Percentiles rank a stretch among this genome's conserved stretches.
Conservation (phyloP, 2,329 filamentous ascomycete species). For the Cladosporium sp. region DNA sequence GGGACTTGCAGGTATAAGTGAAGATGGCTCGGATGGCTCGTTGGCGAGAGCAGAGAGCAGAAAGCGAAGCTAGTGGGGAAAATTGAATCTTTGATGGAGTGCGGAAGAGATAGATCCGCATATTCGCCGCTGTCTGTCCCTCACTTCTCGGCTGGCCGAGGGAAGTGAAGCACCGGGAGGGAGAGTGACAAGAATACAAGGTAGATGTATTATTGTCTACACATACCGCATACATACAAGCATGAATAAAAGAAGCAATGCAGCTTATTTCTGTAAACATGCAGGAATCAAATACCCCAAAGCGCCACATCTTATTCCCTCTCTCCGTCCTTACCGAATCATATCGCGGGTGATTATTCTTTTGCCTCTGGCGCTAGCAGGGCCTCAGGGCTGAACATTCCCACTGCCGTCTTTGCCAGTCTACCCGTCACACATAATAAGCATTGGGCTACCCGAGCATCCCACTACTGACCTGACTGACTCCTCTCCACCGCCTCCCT, state of each 20-base stretch:
- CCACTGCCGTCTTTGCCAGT: conserved; percentile 6
- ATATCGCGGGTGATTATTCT: background rate
- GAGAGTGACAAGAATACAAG: too few relatives aligned
- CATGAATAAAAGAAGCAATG: too few relatives aligned
- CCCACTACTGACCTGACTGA: background rate
- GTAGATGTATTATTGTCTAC: too few relatives aligned
- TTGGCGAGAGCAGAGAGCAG: background rate
- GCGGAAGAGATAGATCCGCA: background rate
- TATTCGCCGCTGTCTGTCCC: background rate
- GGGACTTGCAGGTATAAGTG: background rate
- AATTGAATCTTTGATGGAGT: background rate
- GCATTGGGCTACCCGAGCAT: conserved; percentile 9
- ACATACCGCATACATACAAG: too few relatives aligned
- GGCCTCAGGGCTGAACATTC: background rate
- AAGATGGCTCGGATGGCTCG: too few relatives aligned
- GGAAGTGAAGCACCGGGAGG: background rate
- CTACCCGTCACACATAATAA: conserved; percentile 13
- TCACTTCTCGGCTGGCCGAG: background rate
- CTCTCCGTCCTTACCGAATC: background rate
- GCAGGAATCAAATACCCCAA: too few relatives aligned
- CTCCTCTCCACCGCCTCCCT: background rate
- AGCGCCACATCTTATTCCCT: too few relatives aligned
- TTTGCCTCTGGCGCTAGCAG: conserved; percentile 7
- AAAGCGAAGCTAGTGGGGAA: background rate
- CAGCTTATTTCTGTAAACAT: too few relatives aligned